A percentile compares a stretch with the other conserved stretches of the same genome.
phyloP scores from a whole-genome alignment of 1,139 yeast genomes.

The Hanseniaspora uvarum region DNA sequence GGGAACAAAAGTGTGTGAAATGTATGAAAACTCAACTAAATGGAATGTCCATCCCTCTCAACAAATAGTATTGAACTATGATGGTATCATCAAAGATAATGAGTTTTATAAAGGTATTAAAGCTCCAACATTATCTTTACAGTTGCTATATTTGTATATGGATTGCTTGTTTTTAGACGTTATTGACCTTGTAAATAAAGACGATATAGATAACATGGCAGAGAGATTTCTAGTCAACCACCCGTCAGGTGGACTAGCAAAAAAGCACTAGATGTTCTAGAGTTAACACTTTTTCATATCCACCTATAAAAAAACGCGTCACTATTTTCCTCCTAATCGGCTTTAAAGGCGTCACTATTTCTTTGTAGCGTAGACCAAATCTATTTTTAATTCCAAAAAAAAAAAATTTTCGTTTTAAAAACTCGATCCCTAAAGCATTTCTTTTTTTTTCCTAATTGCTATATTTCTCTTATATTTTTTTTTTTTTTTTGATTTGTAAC shows the following conservation, averaged over 20 bases:
- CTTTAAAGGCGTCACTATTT: not conserved
- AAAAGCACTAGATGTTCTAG: conserved; percentile 19
- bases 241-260: conserved; percentile 73
- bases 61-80: conserved; percentile 40
- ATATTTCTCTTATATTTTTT: too few species aligned
- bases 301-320: too few species aligned
- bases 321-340: not conserved
- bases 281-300: conserved; percentile 15
- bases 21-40: not conserved
- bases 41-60: not conserved
- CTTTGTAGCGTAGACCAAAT: not conserved
- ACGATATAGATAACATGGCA: conserved; percentile 45
- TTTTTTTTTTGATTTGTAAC: not conserved
- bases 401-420: conserved; percentile 36
- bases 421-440: not conserved
- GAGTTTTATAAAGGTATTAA: conserved; percentile 65
- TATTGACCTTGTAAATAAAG: conserved; percentile 50
- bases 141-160: conserved; percentile 63
- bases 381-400: conserved; percentile 33
- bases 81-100: conserved; percentile 47
- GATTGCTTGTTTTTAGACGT: conserved; percentile 71
- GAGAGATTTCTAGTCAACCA: conserved; percentile 58
- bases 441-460: not conserved
- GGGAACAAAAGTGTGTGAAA: not conserved
- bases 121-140: conserved; percentile 81